Evolutionary conservation across 2,329 filamentous ascomycete species (phyloP), one percentile per base, ranked within the genome.

Genomic region (Xylariaceae sp.): DNA sequence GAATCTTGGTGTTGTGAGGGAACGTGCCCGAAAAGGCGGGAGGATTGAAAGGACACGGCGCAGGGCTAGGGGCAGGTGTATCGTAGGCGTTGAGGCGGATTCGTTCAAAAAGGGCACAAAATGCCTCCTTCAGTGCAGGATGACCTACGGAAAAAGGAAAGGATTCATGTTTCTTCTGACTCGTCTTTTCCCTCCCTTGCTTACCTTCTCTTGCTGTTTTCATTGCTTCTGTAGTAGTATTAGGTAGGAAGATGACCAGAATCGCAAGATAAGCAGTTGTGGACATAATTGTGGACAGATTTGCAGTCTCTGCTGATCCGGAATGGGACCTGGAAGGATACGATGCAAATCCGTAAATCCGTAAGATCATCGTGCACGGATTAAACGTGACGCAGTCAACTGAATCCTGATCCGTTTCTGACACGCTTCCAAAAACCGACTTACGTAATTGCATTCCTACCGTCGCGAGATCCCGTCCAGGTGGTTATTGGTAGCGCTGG

Each of bases 21-120:
- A 30, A 30, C 23, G 23, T 30, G 23, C 23, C 23, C 23, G 5
- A 30, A 30, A 64, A 63, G 62, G 60, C 55, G 57, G 51, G 35
- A 61, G 57, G 58, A 60, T 49, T 55, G 63, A 61, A 54, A 30
- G 53, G 51, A 54, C 51, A 17, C 56, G 61, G 59, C 55, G 56
- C 47, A 13, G 56, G 61, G 59, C 55, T 52, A 45, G 59, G 58
- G 48, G 45, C 54, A 54, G 56, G 55, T 59, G 59, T 30, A 30
- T 30, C 23, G 23, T 30, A 30, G 39, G 57, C 52, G 48, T 56
- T 55, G 57, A 13, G 50, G 41, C 15, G 13, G 30, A 50, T 60
- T 41, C 23, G 23, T 30, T 30, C 23, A 30, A 30, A 30, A 30
- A 30, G 5, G 60, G 56, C 37, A 56, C 37, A 47, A 45, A 45